Evolutionary conservation across 139 green algal genomes (phyloP), one percentile per base, ranked within the genome.

Genomic region (Tetraselmis chui): DNA sequence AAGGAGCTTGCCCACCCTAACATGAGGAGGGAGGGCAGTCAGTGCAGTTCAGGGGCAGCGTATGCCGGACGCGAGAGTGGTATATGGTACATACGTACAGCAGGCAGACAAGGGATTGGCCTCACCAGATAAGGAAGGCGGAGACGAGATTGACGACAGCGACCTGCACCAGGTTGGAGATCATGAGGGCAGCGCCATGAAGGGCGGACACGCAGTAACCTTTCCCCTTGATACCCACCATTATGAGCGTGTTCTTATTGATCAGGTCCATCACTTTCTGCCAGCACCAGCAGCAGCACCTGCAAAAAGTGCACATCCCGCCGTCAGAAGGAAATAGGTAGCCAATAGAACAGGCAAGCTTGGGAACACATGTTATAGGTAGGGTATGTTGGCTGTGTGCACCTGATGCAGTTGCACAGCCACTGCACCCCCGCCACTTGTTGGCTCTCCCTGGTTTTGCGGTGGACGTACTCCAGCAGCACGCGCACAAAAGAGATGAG

Each of bases 221-320:
- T 29, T 80, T 80, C 28, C 77, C 77, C 77, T 80, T 32, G 77
- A 80, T 31, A 29, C 29, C 77, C 24, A 80, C 32, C 77, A 80
- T 80, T 2, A 80, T 32, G 77, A 59, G 32, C 29, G 77, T 32
- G 29, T 80, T 31, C 27, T 32, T 32, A 2, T 31, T 80, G 77
- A 80, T 80, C 28, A 80, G 32, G 2, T 31, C 77, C 29, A 80
- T 80, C 24, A 80, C 24, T 29, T 32, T 80, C 77, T 80, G 26
- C 29, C 31, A 80, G 77, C 77, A 80, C 24, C 32, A 32, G 28
- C 31, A 28, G 77, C 77, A 80, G 77, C 77, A 30, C 24, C 32
- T 80, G 77, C n/a, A n/a, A n/a, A n/a, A n/a, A n/a, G n/a, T n/a
- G n/a, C n/a, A n/a, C n/a, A n/a, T n/a, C n/a, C n/a, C n/a, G n/a